These are phyloP conservation scores for Hygrophorus pudorinus DNA, from an alignment of 768 basidiomycete genomes.

Conservation along the genomic window DNA sequence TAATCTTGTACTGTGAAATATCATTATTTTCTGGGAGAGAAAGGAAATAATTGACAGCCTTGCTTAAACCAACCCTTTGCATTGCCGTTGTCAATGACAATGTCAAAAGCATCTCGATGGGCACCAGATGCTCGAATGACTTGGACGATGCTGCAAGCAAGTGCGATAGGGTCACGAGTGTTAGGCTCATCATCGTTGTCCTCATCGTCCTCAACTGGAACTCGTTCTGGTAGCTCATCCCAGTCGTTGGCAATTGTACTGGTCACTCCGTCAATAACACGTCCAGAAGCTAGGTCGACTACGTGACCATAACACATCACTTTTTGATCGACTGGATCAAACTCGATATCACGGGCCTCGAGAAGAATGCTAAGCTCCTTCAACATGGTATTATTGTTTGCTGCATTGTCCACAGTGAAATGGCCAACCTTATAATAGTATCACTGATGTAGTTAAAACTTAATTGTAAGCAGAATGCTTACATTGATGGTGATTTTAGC, in stretches of 20 bases:
- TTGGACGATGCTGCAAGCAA: conserved; percentile 1
- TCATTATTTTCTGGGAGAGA: conserved; percentile 2
- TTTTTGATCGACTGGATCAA: conserved; percentile 5
- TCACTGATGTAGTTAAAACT: background rate
- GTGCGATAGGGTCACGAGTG: background rate
- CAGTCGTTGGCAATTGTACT: background rate
- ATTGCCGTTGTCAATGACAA: conserved; percentile 2
- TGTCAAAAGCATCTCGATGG: conserved; percentile 3
- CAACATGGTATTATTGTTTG: conserved; percentile 10
- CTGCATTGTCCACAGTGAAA: conserved; percentile 13
- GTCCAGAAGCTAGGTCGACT: conserved; percentile 9
- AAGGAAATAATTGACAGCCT: conserved; percentile 7
- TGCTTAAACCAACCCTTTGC: conserved; percentile 2
- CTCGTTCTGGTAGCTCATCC: too few relatives aligned
- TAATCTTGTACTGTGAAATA: conserved; percentile 4
- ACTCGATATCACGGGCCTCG: conserved; percentile 1
- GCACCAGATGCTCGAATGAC: conserved; percentile 3
- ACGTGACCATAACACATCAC: conserved; percentile 16
- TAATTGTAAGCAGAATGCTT: background rate
- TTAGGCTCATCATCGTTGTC: background rate
- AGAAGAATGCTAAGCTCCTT: conserved; percentile 1
- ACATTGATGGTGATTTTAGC: conserved; percentile 6
- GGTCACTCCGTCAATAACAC: conserved; percentile 1
- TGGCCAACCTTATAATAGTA: conserved; percentile 3
- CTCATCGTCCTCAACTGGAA: too few relatives aligned